Evolutionary conservation across 2,329 filamentous ascomycete species (phyloP).

Genomic region (Xylaria polymorpha): DNA sequence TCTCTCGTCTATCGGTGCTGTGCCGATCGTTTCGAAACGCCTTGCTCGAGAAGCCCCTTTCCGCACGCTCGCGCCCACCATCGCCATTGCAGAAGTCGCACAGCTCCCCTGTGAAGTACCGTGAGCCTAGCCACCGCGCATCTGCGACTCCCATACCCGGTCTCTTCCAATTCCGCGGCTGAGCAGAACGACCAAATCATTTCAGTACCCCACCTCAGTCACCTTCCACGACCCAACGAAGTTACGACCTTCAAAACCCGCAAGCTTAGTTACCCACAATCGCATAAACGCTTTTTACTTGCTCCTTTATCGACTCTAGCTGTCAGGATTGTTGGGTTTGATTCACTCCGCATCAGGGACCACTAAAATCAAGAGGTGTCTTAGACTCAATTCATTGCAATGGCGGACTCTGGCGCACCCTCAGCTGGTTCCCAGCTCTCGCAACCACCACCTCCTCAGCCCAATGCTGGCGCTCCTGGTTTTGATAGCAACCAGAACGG

Average conservation of each 20-base stretch:
- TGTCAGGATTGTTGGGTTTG: conserved; percentile 13
- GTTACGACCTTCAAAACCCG: conserved; percentile 40
- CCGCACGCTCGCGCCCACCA: conserved; percentile 39
- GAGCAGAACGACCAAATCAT: conserved; percentile 36
- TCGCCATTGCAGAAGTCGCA: conserved; percentile 28
- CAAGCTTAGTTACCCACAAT: conserved; percentile 37
- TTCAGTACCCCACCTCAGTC: conserved; percentile 43
- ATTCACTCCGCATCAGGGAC: conserved; percentile 19
- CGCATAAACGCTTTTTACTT: conserved; percentile 37
- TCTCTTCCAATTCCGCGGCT: conserved; percentile 18
- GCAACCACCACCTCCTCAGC: conserved; percentile 75
- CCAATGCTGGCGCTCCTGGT: conserved; percentile 77
- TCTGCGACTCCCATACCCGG: conserved; percentile 19
- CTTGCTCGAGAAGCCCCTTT: conserved; percentile 39
- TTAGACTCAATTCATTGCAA: conserved; percentile 55
- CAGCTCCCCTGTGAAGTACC: conserved; percentile 37
- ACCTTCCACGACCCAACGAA: conserved; percentile 44
- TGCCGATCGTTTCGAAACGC: conserved; percentile 39
- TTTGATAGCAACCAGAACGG: conserved; percentile 81
- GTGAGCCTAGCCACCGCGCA: conserved; percentile 36
- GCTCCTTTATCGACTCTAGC: conserved; percentile 32
- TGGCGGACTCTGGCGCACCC: conserved; percentile 81
- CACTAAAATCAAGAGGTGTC: conserved; percentile 12
- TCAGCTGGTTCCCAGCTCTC: conserved; percentile 74
- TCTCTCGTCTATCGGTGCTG: conserved; percentile 40